Conservation (phyloP, 2,329 filamentous ascomycete genomes). For the Talaromyces sp. region DNA sequence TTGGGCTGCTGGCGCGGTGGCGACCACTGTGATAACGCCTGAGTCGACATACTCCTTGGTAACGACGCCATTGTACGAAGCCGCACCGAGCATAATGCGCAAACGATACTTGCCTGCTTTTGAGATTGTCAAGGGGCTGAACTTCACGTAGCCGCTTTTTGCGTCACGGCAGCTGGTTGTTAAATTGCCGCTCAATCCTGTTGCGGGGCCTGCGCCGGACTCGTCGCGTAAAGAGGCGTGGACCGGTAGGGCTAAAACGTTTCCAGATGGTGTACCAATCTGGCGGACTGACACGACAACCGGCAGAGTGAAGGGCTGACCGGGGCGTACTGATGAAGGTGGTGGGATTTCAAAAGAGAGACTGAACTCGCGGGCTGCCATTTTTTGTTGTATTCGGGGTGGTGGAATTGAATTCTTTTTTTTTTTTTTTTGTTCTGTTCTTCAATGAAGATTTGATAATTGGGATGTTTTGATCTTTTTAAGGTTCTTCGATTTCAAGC, state of each 20-base stretch:
- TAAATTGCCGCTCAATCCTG: conserved; percentile 30
- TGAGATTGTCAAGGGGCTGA: conserved; percentile 30
- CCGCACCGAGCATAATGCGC: conserved; percentile 35
- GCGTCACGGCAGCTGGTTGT: conserved; percentile 38
- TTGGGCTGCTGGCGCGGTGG: conserved; percentile 28
- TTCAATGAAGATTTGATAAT: background rate
- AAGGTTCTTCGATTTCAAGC: background rate
- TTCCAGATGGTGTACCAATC: conserved; percentile 26
- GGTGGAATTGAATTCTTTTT: background rate
- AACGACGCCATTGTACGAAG: conserved; percentile 31
- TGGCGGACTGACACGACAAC: conserved; percentile 34
- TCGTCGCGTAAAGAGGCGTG: conserved; percentile 33
- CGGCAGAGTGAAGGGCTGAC: conserved; percentile 33
- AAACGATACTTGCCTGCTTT: conserved; percentile 34
- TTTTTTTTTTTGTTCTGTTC: too few species aligned
- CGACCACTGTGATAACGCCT: conserved; percentile 32
- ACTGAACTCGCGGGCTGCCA: conserved; percentile 31
- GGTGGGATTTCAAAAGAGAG: conserved; percentile 35
- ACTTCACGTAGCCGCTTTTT: conserved; percentile 34
- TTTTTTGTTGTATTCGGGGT: background rate
- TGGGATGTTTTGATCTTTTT: background rate
- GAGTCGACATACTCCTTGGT: conserved; percentile 36
- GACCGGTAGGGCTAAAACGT: conserved; percentile 33
- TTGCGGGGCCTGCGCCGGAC: conserved; percentile 20
- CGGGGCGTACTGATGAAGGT: conserved; percentile 29